Evolutionary conservation across 2,329 filamentous ascomycete species (phyloP), one percentile per base, ranked within the genome.

Genomic region (Exophiala bonariae): DNA sequence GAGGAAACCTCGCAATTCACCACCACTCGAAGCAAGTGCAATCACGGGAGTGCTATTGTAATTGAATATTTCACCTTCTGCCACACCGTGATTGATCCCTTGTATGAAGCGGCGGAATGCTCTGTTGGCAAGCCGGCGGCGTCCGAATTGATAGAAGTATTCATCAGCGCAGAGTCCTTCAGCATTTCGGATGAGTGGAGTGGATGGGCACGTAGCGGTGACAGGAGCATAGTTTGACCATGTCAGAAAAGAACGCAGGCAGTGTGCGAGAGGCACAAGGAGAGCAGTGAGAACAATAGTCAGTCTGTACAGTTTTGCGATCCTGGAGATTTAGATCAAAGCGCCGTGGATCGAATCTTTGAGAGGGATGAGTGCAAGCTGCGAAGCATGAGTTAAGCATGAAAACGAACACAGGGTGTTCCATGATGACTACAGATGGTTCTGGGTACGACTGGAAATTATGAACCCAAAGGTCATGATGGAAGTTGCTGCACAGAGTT

Each of bases 11-110:
- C 72, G 63, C 37, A 68, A 68, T 8, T 72, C 69, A 41, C 72
- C 72, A 32, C 72, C 72, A 44, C 68, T 71, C 7, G 64, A 65
- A 1, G 71, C 63, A 44, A 76, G 59, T 19, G 63, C 72, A 40
- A 76, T 59, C 3, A 63, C 63, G 4, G 73, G 73, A 9, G 71
- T 31, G n/a, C 22, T 19, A 4, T 42, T 28, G 13, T 19, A 30
- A 14, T 31, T 13, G n/a, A 35, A 33, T 10, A 7, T 18, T 10
- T 49, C 42, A 22, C n/a, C n/a, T 16, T 13, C 7, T 13, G 35
- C 7, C 11, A 37, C 10, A 19, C 18, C 14, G 9, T 37, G 6
- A 17, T 37, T 37, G 7, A 18, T 9, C 8, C 18, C 8, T 6
- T 13, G 4, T 4, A 37, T 13, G 18, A 37, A 37, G 16, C 4